phyloP scores from a whole-genome alignment of 768 basidiomycete genomes.

The Boletus tomentosulus region DNA sequence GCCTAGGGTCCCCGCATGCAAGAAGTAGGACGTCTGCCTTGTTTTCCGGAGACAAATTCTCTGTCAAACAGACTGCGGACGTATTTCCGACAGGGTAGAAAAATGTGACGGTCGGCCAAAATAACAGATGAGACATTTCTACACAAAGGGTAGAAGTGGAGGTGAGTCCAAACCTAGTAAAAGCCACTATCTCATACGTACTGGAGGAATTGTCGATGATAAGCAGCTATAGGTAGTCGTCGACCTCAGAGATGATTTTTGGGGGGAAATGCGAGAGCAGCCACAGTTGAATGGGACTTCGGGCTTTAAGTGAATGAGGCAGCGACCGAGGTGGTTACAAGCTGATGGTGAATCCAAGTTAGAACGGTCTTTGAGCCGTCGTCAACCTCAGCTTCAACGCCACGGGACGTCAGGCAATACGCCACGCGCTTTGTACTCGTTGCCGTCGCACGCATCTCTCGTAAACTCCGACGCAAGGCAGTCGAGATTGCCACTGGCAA shows the following conservation, averaged over 20 bases:
- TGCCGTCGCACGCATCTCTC: background rate
- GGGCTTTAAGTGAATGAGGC: background rate
- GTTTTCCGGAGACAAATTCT: conserved; percentile 43
- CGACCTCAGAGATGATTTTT: background rate
- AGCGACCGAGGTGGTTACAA: background rate
- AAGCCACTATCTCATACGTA: background rate
- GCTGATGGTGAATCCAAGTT: background rate
- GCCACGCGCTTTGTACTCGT: background rate
- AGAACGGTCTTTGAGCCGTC: background rate
- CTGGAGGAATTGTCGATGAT: background rate
- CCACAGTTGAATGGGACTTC: too few species aligned
- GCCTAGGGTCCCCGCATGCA: conserved; percentile 54
- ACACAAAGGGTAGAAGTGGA: too few species aligned
- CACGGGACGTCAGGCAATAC: background rate
- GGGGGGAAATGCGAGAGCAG: background rate
- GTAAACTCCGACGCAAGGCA: background rate
- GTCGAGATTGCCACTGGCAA: background rate
- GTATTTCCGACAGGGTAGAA: conserved; percentile 64
- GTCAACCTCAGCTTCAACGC: background rate
- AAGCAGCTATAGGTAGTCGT: background rate
- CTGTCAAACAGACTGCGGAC: conserved; percentile 45
- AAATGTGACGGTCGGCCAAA: conserved; percentile 26
- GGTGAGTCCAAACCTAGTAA: background rate
- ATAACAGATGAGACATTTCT: conserved; percentile 17
- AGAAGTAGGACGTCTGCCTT: conserved; percentile 40